Evolutionary conservation across 345 rosid genomes (phyloP).

Genomic region (Acer saccharum): DNA sequence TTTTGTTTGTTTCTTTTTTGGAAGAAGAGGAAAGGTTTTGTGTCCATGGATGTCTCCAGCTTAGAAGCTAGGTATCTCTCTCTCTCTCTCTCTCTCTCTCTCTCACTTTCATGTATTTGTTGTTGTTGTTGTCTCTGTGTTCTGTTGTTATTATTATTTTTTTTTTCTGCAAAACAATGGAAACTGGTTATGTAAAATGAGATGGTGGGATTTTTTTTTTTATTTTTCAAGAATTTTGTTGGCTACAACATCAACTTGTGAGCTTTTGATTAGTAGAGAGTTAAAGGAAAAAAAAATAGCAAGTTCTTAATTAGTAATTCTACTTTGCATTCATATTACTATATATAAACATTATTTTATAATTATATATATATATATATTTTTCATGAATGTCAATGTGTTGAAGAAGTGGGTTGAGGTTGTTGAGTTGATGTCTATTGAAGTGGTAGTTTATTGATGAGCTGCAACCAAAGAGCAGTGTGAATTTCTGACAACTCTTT

Average conservation of each 20-base stretch:
- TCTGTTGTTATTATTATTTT: neutral
- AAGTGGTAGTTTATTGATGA: neutral
- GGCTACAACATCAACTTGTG: neutral
- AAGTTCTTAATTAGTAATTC: too few species aligned
- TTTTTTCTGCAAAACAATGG: neutral
- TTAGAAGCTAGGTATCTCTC: slow-evolving; percentile 31
- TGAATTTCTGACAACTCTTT: neutral
- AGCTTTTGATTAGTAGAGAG: too few species aligned
- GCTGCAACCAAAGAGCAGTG: neutral
- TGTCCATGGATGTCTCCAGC: slow-evolving; percentile 25
- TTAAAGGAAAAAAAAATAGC: too few species aligned
- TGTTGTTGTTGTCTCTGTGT: neutral
- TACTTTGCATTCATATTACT: neutral
- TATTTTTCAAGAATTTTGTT: neutral
- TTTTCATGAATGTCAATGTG: neutral
- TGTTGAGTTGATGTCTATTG: neutral
- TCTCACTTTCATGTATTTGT: neutral
- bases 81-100: neutral
- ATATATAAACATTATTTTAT: neutral
- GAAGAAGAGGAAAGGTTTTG: neutral
- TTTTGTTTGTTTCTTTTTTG: neutral
- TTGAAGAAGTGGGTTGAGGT: neutral
- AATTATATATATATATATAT: too few species aligned
- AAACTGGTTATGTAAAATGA: neutral
- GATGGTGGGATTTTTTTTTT: neutral